These are phyloP conservation scores for Nicotiana benthamiana DNA, from an alignment of 257 asterid species.

Conservation along the genomic window DNA sequence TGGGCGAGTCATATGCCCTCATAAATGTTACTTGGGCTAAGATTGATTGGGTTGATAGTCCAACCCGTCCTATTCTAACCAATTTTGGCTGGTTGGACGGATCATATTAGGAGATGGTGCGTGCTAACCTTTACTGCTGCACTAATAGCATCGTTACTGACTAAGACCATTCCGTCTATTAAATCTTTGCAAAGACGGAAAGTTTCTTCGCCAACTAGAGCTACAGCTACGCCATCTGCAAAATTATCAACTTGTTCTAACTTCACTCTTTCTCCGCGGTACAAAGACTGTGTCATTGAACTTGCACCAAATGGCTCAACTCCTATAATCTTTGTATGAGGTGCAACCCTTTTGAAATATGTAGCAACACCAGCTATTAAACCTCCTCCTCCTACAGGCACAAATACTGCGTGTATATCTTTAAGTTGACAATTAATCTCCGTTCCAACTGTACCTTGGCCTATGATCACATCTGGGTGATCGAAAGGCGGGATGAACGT, in stretches of 20 bases:
- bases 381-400: constrained; percentile 98
- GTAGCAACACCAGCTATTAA: constrained; percentile 90
- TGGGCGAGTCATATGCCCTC: too few relatives aligned
- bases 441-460: constrained; percentile 92
- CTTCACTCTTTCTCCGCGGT: constrained; percentile 49
- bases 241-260: constrained; percentile 81
- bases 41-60: neutral
- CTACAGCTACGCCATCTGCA: constrained; percentile 98
- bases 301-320: constrained; percentile 91
- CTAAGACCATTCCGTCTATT: constrained; percentile 78
- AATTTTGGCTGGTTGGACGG: neutral
- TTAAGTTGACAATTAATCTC: constrained; percentile 67
- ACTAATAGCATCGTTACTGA: constrained; percentile 70
- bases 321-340: constrained; percentile 74
- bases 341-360: constrained; percentile 61
- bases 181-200: constrained; percentile 64
- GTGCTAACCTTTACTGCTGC: constrained; percentile 75
- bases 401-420: constrained; percentile 62
- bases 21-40: too few relatives aligned
- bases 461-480: constrained; percentile 65
- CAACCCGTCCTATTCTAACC: neutral
- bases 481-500: constrained; percentile 81
- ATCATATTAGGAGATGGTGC: neutral
- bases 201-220: constrained; percentile 75
- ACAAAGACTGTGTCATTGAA: constrained; percentile 82